Evolutionary conservation across 192 early-diverging fungal genomes (phyloP).

Genomic region (Phlyctochytrium bullatum): DNA sequence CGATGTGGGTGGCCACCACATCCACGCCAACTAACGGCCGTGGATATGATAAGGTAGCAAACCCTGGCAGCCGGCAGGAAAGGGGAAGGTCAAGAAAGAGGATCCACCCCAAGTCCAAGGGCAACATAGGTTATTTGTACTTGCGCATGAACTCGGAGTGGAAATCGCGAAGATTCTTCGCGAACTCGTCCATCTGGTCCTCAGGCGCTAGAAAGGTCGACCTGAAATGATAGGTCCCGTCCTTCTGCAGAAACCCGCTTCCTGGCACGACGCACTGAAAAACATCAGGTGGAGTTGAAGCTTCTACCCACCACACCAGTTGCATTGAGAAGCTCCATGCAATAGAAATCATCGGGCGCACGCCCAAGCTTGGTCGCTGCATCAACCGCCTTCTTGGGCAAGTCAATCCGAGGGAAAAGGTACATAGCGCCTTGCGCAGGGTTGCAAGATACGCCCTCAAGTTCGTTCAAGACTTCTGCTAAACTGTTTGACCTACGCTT

Average conservation of each 20-base stretch:
- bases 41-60: too few species aligned
- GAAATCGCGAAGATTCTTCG: constrained; percentile 70
- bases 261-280: constrained; percentile 84
- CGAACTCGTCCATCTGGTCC: constrained; percentile 89
- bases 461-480: constrained; percentile 71
- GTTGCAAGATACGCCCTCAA: constrained; percentile 85
- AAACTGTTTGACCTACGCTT: constrained; percentile 73
- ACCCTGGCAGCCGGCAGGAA: too few species aligned
- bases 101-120: too few species aligned
- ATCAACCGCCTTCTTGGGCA: constrained; percentile 75
- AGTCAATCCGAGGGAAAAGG: constrained; percentile 79
- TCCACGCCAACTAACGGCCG: too few species aligned
- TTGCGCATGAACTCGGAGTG: constrained; percentile 79
- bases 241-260: constrained; percentile 86
- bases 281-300: neutral
- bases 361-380: constrained; percentile 69
- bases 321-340: constrained; percentile 85
- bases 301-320: constrained; percentile 72
- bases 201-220: constrained; percentile 95
- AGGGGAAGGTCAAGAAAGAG: too few species aligned
- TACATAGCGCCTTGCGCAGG: constrained; percentile 95
- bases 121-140: constrained; percentile 51
- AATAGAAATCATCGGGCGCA: constrained; percentile 86
- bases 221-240: constrained; percentile 92
- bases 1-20: too few species aligned